phyloP scores from a whole-genome alignment of 306 rosid species.

The Sechiopsis laciniata region DNA sequence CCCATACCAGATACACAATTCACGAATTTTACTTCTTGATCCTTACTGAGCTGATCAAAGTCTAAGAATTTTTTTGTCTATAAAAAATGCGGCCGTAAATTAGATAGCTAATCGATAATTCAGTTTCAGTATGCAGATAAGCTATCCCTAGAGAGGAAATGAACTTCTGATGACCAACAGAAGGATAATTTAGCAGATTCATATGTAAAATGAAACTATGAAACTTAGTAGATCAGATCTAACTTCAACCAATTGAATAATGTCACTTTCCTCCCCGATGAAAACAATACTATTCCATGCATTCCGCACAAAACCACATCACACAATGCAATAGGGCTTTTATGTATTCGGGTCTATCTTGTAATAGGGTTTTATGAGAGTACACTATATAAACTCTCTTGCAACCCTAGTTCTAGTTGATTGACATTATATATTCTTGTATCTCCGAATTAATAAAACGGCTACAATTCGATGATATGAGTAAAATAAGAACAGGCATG shows the following conservation, averaged over 20 bases:
- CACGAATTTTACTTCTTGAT: slow-evolving; percentile 66
- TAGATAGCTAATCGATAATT: background rate
- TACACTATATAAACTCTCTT: too few species aligned
- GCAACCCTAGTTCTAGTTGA: too few species aligned
- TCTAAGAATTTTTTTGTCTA: slow-evolving; percentile 49
- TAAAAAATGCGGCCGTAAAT: slow-evolving; percentile 10
- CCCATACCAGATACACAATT: slow-evolving; percentile 55
- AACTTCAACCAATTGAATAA: too few species aligned
- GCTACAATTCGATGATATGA: background rate
- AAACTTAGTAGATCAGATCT: background rate
- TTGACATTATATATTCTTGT: too few species aligned
- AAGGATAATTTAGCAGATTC: background rate
- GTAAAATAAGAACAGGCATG: background rate
- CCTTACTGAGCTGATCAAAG: slow-evolving; percentile 43
- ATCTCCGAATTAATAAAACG: too few species aligned
- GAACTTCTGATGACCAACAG: background rate
- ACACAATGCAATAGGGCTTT: slow-evolving; percentile 6
- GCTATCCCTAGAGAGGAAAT: background rate
- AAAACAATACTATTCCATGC: background rate
- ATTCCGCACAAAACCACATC: background rate
- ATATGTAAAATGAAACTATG: background rate
- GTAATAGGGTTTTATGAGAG: too few species aligned
- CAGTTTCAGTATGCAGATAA: background rate
- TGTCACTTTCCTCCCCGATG: too few species aligned
- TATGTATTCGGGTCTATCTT: too few species aligned